Evolutionary conservation across 805 yeast genomes (phyloP).

Genomic region (Candida taoyuanica): DNA sequence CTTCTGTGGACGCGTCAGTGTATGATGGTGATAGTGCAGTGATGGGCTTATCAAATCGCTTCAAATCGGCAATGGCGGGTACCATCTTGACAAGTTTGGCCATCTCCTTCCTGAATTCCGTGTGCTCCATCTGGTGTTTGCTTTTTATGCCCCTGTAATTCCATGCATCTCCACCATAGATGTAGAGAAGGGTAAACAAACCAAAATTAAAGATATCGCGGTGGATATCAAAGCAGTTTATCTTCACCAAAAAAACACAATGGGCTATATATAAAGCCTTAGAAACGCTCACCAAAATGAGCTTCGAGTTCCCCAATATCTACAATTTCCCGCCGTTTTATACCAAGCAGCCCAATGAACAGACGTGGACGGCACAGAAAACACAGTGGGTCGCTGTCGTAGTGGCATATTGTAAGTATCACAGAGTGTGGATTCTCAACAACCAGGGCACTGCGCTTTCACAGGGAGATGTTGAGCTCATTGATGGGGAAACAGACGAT

Average conservation of each 20-base stretch:
- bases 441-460: slow-evolving; percentile 29
- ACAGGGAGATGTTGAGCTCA: slow-evolving; percentile 22
- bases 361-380: slow-evolving; percentile 72
- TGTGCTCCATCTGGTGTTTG: slow-evolving; percentile 1
- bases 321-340: slow-evolving; percentile 81
- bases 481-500: slow-evolving; percentile 7
- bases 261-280: neutral
- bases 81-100: slow-evolving; percentile 1
- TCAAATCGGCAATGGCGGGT: slow-evolving; percentile 2
- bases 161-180: no score
- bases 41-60: neutral
- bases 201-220: no score
- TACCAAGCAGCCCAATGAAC: slow-evolving; percentile 82
- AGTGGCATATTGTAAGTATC: slow-evolving; percentile 51
- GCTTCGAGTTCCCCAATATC: slow-evolving; percentile 15
- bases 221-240: neutral
- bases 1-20: neutral
- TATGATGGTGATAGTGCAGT: neutral
- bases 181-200: neutral
- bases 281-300: slow-evolving; percentile 1
- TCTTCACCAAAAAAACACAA: no score
- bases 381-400: slow-evolving; percentile 73
- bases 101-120: slow-evolving; percentile 1
- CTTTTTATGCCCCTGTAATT: neutral
- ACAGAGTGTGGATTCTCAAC: slow-evolving; percentile 51